Evolutionary conservation across 1,139 yeast genomes (phyloP).

Genomic region (Blastobotrys malaysiensis): DNA sequence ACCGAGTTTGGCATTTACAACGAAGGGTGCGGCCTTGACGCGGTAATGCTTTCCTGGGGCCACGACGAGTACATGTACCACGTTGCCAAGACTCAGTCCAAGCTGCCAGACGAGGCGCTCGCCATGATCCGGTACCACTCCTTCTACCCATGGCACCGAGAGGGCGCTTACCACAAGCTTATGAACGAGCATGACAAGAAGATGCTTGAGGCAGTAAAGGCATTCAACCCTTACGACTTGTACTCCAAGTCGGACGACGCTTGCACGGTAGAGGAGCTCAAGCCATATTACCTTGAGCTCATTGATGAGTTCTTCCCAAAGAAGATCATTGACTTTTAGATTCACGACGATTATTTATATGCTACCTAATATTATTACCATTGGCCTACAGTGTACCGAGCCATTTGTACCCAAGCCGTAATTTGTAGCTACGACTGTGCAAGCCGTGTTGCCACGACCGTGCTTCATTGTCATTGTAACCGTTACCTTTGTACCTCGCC

Average conservation of each 20-base stretch:
- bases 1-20: conserved; percentile 64
- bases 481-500: too few relatives aligned
- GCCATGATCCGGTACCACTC: conserved; percentile 76
- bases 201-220: conserved; percentile 59
- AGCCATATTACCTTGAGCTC: conserved; percentile 54
- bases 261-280: conserved; percentile 45
- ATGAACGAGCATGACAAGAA: conserved; percentile 62
- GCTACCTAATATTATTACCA: neutral
- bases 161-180: conserved; percentile 56
- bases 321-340: conserved; percentile 51
- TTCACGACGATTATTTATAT: conserved; percentile 14
- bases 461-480: too few relatives aligned
- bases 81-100: conserved; percentile 58
- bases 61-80: conserved; percentile 78
- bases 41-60: conserved; percentile 74
- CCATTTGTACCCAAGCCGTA: too few relatives aligned
- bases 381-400: too few relatives aligned
- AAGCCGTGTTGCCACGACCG: too few relatives aligned
- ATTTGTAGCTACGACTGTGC: too few relatives aligned
- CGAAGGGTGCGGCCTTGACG: conserved; percentile 60
- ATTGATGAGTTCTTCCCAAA: conserved; percentile 65
- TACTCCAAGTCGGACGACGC: conserved; percentile 55
- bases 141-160: conserved; percentile 74
- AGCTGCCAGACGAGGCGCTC: conserved; percentile 57
- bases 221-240: conserved; percentile 62